Evolutionary conservation across 352 stramenopile species (phyloP).

Genomic region (Globisporangium sylvaticum): DNA sequence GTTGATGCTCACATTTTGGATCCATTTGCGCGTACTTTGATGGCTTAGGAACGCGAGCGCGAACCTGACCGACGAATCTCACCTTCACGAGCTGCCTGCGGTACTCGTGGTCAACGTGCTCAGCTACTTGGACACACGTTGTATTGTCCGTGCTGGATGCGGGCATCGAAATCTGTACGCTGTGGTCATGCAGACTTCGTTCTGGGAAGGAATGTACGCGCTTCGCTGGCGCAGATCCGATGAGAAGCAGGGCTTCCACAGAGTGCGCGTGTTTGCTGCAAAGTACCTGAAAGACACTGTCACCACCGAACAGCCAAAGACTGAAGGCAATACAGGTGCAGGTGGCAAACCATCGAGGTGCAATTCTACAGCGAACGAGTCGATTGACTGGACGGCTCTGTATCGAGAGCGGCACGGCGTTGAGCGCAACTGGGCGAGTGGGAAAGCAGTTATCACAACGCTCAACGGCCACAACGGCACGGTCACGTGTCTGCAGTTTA

Average conservation of each 20-base stretch:
- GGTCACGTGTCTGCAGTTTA: slow-evolving; percentile 28
- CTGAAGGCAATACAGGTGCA: background rate
- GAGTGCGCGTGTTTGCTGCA: slow-evolving; percentile 11
- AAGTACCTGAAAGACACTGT: slow-evolving; percentile 5
- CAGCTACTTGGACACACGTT: slow-evolving; percentile 15
- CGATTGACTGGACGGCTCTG: slow-evolving; percentile 13
- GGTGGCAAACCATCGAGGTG: background rate
- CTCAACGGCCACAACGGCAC: slow-evolving; percentile 26
- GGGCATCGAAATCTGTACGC: slow-evolving; percentile 19
- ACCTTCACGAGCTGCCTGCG: slow-evolving; percentile 16
- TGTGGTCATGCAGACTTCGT: slow-evolving; percentile 13
- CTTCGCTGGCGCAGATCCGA: slow-evolving; percentile 17
- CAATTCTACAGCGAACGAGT: background rate
- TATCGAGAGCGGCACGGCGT: slow-evolving; percentile 26
- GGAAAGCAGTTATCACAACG: slow-evolving; percentile 25
- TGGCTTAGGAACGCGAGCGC: background rate
- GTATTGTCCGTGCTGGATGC: slow-evolving; percentile 9
- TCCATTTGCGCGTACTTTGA: too few relatives aligned
- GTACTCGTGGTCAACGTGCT: slow-evolving; percentile 18
- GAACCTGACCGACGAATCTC: background rate
- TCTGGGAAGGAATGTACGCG: slow-evolving; percentile 23
- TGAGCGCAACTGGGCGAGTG: slow-evolving; percentile 21
- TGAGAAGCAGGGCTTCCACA: slow-evolving; percentile 9
- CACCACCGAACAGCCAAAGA: background rate
- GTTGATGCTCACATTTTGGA: too few relatives aligned